Conservation (phyloP, 352 stramenopile species). For the Aphanomyces stellatus region DNA sequence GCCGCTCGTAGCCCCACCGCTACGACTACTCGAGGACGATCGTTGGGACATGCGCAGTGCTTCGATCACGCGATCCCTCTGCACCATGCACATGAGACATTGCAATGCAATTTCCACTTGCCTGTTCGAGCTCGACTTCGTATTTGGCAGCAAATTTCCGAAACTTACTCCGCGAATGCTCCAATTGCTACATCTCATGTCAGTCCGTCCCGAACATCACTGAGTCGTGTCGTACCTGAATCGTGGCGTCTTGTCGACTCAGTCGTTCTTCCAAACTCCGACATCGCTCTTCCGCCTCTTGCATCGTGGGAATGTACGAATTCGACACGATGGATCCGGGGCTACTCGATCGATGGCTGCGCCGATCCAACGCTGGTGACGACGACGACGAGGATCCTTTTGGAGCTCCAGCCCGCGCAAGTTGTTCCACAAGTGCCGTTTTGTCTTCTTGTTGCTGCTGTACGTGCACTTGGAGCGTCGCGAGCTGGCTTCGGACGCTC, state of each 20-base stretch:
- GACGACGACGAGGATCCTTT: too few relatives aligned
- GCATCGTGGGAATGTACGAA: constrained; percentile 30
- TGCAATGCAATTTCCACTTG: constrained; percentile 21
- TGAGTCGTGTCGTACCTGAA: constrained; percentile 44
- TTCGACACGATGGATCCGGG: background rate
- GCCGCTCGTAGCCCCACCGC: background rate
- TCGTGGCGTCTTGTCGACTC: constrained; percentile 59
- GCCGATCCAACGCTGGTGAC: background rate
- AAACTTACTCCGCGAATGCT: constrained; percentile 79
- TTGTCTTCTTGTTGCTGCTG: constrained; percentile 66
- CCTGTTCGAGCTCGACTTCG: constrained; percentile 73
- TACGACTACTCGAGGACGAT: constrained; percentile 9
- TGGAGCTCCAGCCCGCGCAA: background rate
- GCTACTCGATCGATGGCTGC: background rate
- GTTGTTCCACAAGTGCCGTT: constrained; percentile 53
- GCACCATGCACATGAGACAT: background rate
- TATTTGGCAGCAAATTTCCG: constrained; percentile 81
- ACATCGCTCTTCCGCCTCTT: constrained; percentile 64
- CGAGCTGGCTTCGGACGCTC: constrained; percentile 52
- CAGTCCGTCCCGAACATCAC: too few relatives aligned
- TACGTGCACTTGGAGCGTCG: constrained; percentile 49
- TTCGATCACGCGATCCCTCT: constrained; percentile 33
- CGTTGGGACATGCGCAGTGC: constrained; percentile 26
- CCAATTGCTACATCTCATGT: constrained; percentile 54
- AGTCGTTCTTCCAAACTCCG: constrained; percentile 72